phyloP scores from a whole-genome alignment of 768 basidiomycete species.

The Dendrothele bispora region DNA sequence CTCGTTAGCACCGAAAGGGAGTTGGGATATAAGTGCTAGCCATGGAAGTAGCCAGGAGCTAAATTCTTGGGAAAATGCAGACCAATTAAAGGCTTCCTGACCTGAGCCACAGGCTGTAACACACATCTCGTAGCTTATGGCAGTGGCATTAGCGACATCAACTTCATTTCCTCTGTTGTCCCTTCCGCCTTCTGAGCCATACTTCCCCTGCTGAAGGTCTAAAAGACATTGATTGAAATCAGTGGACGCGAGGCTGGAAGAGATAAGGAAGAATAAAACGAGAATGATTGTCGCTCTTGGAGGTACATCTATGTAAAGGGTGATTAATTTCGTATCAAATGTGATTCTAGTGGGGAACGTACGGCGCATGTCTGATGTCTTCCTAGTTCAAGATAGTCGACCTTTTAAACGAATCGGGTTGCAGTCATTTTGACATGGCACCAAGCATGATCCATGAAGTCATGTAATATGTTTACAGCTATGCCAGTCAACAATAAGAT shows the following conservation, averaged over 20 bases:
- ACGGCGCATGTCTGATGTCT: too few species aligned
- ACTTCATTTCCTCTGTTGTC: background rate
- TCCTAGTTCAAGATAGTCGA: too few species aligned
- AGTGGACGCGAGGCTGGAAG: background rate
- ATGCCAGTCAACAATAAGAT: too few species aligned
- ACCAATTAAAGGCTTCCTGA: constrained; percentile 19
- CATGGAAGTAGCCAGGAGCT: constrained; percentile 48
- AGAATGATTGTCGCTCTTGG: too few species aligned
- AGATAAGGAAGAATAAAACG: too few species aligned
- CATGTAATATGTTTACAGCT: too few species aligned
- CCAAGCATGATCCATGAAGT: too few species aligned
- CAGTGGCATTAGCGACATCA: background rate
- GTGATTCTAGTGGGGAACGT: too few species aligned
- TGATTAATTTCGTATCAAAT: too few species aligned
- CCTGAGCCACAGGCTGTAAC: background rate
- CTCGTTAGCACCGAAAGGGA: constrained; percentile 45
- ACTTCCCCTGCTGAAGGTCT: background rate
- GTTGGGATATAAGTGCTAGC: constrained; percentile 47
- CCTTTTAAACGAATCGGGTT: too few species aligned
- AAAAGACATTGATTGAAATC: background rate
- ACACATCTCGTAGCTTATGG: constrained; percentile 3
- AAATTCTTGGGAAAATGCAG: constrained; percentile 37
- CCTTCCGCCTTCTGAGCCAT: background rate
- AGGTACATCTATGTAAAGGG: too few species aligned
- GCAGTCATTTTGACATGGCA: too few species aligned